These are phyloP conservation scores for Talaromyces piceae DNA, from an alignment of 2,329 filamentous ascomycete species.

Conservation along the genomic window DNA sequence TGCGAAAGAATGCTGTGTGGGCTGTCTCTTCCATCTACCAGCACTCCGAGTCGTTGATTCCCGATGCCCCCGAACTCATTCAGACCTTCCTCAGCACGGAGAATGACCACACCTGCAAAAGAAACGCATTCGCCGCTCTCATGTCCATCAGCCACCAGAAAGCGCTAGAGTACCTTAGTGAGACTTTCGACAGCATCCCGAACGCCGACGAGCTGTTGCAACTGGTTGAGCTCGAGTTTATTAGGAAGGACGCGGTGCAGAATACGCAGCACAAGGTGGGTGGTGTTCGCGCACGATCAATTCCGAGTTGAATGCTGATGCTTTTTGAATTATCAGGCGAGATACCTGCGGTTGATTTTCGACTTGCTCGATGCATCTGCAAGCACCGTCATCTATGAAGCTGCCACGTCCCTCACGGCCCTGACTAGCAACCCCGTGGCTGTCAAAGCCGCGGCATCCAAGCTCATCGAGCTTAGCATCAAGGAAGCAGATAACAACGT, in stretches of 20 bases:
- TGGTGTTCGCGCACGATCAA: slow-evolving; percentile 1
- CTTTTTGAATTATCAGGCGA: slow-evolving; percentile 57
- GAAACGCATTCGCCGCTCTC: slow-evolving; percentile 91
- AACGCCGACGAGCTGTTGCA: slow-evolving; percentile 93
- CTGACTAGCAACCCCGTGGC: slow-evolving; percentile 95
- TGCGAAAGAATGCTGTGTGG: slow-evolving; percentile 96
- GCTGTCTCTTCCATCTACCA: slow-evolving; percentile 87
- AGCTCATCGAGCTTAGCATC: slow-evolving; percentile 95
- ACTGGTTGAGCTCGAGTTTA: slow-evolving; percentile 91
- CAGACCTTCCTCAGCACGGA: slow-evolving; percentile 83
- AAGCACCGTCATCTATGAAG: slow-evolving; percentile 95
- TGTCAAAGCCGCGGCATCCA: slow-evolving; percentile 89
- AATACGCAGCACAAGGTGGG: slow-evolving; percentile 87
- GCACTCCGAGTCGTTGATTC: slow-evolving; percentile 85
- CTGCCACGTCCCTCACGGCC: slow-evolving; percentile 86
- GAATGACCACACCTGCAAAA: slow-evolving; percentile 91
- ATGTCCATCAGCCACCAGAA: slow-evolving; percentile 89
- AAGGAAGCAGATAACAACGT: slow-evolving; percentile 99
- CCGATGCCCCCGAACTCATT: slow-evolving; percentile 89
- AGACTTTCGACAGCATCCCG: slow-evolving; percentile 84
- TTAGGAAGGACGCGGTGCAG: slow-evolving; percentile 91
- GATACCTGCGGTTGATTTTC: slow-evolving; percentile 90
- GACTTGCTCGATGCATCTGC: slow-evolving; percentile 88
- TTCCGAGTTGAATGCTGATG: slow-evolving; percentile 19
- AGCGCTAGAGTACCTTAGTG: slow-evolving; percentile 77